Evolutionary conservation across 306 rosid genomes (phyloP).

Genomic region (Abrus precatorius): DNA sequence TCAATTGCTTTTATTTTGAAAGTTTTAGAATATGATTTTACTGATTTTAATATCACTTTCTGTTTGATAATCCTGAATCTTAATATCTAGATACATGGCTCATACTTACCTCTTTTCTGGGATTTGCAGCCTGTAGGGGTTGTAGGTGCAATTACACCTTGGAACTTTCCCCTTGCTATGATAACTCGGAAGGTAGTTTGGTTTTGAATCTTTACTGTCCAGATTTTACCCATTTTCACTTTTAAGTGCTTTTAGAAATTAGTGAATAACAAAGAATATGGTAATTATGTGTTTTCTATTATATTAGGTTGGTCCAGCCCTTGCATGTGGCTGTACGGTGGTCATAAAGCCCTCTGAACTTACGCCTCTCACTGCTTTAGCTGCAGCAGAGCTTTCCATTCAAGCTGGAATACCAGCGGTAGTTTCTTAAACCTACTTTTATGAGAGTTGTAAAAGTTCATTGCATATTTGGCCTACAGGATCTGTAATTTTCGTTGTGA

Average conservation of each 20-base stretch:
- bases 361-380: slow-evolving; percentile 97
- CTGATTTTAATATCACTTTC: slow-evolving; percentile 17
- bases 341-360: slow-evolving; percentile 96
- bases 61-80: slow-evolving; percentile 13
- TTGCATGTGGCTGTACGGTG: slow-evolving; percentile 97
- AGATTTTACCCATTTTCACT: slow-evolving; percentile 37
- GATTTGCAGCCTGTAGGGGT: slow-evolving; percentile 95
- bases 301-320: slow-evolving; percentile 96
- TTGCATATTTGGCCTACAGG: slow-evolving; percentile 12
- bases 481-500: slow-evolving; percentile 19
- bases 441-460: slow-evolving; percentile 5
- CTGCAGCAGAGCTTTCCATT: slow-evolving; percentile 94
- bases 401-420: slow-evolving; percentile 98
- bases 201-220: slow-evolving; percentile 39
- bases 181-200: slow-evolving; percentile 85
- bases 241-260: slow-evolving; percentile 28
- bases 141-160: slow-evolving; percentile 92
- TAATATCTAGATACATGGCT: not conserved
- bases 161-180: slow-evolving; percentile 99
- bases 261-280: slow-evolving; percentile 15
- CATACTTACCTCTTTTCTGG: slow-evolving; percentile 17
- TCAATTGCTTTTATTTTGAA: slow-evolving; percentile 21
- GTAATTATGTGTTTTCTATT: slow-evolving; percentile 44
- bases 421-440: slow-evolving; percentile 44
- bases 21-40: slow-evolving; percentile 36